Evolutionary conservation across 805 yeast species (phyloP), one percentile per base, ranked within the genome.

Genomic region (Cyberlindnera sargentensis): DNA sequence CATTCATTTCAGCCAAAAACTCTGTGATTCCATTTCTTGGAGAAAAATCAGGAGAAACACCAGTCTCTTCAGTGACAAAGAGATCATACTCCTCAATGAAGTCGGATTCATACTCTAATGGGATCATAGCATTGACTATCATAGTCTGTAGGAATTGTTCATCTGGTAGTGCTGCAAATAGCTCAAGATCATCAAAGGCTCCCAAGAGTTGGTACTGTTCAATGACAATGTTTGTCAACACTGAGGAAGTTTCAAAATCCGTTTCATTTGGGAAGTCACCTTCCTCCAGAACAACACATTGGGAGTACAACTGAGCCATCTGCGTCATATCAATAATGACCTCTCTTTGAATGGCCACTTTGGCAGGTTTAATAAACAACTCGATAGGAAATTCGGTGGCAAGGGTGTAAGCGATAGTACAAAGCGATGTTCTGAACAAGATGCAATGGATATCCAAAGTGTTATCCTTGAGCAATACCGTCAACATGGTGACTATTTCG

Each of bases 31-130:
- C 72, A 39, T 80, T 83, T 42, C 98, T 73, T 1, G 81, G 73
- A 2, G 73, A 61, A 8, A 63, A 62, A 5, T 73, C 75, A 0
- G 80, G 65, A 0, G 81, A 65, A 30, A 89, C 69, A 2, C 88
- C 96, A 2, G 86, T 71, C 44, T 85, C 89, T 31, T 78, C 82
- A 3, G 89, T 75, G 5, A 87, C 84, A 59, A 78, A 88, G 3
- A 61, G 63, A 55, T 89, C 87, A 55, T 79, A 74, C 56, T 89
- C 90, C 2, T 65, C 67, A 4, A 62, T 58, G 71, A 82, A 85
- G n/a, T 48, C 49, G 4, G 71, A 72, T 31, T 68, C 73, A 0
- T 66, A 61, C 5, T 67, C 71, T 1, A 53, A 45, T 7, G 60
- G 51, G 4, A 53, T 20, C 11, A 47, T 43, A 10, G 53, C 34